These are phyloP conservation scores for Puccinia horiana DNA, from an alignment of 1,284 basidiomycete species.

Conservation along the genomic window DNA sequence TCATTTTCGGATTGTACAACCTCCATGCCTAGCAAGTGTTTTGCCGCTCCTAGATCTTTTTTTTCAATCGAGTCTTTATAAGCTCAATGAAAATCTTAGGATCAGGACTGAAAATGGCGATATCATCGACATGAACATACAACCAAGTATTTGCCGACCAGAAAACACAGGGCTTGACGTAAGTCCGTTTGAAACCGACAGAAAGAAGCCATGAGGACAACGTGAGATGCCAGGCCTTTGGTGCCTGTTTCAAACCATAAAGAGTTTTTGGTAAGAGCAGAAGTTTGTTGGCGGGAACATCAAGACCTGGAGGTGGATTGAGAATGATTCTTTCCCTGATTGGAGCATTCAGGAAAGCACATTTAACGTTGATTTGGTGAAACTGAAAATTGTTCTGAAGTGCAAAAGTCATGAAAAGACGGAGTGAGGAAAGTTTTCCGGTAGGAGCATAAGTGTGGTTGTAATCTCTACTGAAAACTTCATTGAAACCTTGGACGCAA, in stretches of 20 bases:
- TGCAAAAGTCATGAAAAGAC: neutral
- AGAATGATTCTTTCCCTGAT: constrained; percentile 1
- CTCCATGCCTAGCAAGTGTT: neutral
- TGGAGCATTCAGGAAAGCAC: neutral
- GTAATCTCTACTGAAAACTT: neutral
- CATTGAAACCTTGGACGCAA: constrained; percentile 2
- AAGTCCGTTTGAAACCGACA: neutral
- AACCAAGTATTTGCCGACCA: constrained; percentile 2
- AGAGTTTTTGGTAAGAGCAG: neutral
- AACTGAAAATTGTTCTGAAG: neutral
- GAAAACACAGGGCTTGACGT: constrained; percentile 7
- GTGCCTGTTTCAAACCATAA: constrained; percentile 12
- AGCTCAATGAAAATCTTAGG: neutral
- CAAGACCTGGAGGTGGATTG: neutral
- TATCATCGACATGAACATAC: constrained; percentile 9
- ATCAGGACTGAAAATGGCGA: neutral
- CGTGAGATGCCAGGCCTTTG: neutral
- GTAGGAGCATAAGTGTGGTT: neutral
- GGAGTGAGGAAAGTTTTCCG: neutral
- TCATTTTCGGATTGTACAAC: neutral
- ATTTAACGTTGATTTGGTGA: constrained; percentile 16
- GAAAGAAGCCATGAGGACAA: constrained; percentile 12
- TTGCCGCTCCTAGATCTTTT: neutral
- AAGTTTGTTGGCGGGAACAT: neutral
- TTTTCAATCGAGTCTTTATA: neutral